A percentile compares a stretch with the other conserved stretches of the same genome.
phyloP scores from a whole-genome alignment of 2,329 filamentous ascomycete species.

The Pestalotiopsis sp. region DNA sequence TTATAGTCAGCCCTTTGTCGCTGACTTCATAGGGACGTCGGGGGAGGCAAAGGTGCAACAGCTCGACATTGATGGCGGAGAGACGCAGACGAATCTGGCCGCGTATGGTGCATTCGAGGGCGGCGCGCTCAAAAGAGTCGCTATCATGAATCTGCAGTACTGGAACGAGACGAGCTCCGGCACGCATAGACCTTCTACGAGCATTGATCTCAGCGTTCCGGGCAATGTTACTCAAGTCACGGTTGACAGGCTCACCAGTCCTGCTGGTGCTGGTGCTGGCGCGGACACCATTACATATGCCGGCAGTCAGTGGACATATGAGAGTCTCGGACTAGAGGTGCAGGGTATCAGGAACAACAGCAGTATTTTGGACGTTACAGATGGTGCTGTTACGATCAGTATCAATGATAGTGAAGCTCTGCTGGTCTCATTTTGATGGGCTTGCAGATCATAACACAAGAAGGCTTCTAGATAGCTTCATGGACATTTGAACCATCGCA shows the following conservation, averaged over 20 bases:
- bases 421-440: conserved; percentile 25
- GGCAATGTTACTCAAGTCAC: conserved; percentile 21
- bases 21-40: conserved; percentile 37
- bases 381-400: conserved; percentile 26
- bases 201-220: conserved; percentile 26
- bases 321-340: conserved; percentile 35
- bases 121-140: conserved; percentile 29
- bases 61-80: conserved; percentile 18
- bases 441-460: no score
- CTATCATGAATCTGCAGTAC: conserved; percentile 36
- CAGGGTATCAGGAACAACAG: conserved; percentile 34
- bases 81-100: conserved; percentile 27
- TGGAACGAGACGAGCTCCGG: conserved; percentile 36
- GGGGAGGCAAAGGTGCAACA: conserved; percentile 30
- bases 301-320: conserved; percentile 40
- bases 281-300: conserved; percentile 38
- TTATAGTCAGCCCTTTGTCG: conserved; percentile 39
- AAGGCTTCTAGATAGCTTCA: background rate
- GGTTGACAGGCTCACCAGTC: conserved; percentile 35
- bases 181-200: conserved; percentile 23
- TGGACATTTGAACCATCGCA: background rate
- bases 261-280: conserved; percentile 34
- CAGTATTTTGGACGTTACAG: conserved; percentile 25
- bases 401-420: conserved; percentile 34
- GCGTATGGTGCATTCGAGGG: conserved; percentile 35